Conservation (phyloP, 495 filamentous ascomycete genomes). For the Xylaria telfairii region DNA sequence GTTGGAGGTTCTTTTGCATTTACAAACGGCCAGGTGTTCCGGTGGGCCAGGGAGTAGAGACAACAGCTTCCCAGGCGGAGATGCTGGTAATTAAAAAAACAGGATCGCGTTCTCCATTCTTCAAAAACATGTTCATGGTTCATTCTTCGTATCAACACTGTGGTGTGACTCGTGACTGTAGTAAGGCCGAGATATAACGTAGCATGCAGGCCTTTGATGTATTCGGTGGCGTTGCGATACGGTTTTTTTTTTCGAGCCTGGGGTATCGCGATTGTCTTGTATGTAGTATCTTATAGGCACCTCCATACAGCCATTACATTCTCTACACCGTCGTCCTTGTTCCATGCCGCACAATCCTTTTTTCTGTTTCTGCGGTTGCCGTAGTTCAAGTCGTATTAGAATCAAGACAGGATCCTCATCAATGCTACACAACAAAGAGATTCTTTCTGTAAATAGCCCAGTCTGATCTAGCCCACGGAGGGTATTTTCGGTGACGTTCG, state of each 20-base stretch:
- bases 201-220: neutral
- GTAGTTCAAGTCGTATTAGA: neutral
- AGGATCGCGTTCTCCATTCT: conserved; percentile 21
- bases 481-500: neutral
- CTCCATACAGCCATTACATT: neutral
- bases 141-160: neutral
- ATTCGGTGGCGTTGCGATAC: neutral
- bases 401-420: neutral
- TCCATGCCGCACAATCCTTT: no score
- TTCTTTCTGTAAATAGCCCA: neutral
- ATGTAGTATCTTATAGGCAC: neutral
- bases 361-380: no score
- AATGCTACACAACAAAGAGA: neutral
- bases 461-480: neutral
- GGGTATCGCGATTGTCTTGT: neutral
- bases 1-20: conserved; percentile 25
- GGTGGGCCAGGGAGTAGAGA: conserved; percentile 24
- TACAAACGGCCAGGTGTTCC: conserved; percentile 21
- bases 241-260: neutral
- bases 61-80: conserved; percentile 8
- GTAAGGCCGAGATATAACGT: neutral
- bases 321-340: neutral
- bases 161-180: neutral
- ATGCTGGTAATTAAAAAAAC: conserved; percentile 21
- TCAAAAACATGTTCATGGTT: neutral